Conservation (phyloP, 768 basidiomycete genomes). For the Multifurca ochricompacta region DNA sequence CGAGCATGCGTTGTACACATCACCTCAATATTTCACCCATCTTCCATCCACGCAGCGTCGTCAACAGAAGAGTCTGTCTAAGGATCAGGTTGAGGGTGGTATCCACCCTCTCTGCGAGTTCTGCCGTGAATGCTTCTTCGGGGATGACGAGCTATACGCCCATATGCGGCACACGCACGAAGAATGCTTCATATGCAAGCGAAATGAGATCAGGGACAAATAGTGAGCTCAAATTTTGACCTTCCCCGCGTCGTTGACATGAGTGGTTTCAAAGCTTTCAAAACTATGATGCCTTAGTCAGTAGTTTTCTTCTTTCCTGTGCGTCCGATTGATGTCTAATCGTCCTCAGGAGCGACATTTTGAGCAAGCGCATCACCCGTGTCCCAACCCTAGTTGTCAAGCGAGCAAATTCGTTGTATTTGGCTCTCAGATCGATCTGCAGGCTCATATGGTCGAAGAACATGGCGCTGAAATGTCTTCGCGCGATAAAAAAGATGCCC, state of each 20-base stretch:
- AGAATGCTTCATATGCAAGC: conserved; percentile 93
- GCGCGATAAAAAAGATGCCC: conserved; percentile 58
- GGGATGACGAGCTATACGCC: conserved; percentile 86
- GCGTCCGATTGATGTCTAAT: neutral
- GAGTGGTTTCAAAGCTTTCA: conserved; percentile 48
- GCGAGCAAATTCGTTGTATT: conserved; percentile 95
- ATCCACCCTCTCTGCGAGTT: conserved; percentile 79
- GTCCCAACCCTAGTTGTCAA: conserved; percentile 63
- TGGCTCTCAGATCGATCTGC: conserved; percentile 74
- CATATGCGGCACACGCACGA: conserved; percentile 94
- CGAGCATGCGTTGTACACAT: conserved; percentile 81
- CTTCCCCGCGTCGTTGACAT: neutral
- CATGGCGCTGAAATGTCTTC: conserved; percentile 71
- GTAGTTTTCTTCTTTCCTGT: conserved; percentile 7
- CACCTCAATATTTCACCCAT: conserved; percentile 56
- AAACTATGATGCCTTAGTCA: conserved; percentile 68
- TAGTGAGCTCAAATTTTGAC: conserved; percentile 49
- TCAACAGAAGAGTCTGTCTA: conserved; percentile 32
- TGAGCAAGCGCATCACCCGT: conserved; percentile 68
- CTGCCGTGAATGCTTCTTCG: conserved; percentile 87
- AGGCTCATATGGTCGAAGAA: conserved; percentile 84
- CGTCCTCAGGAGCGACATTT: conserved; percentile 62
- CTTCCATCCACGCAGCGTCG: conserved; percentile 60
- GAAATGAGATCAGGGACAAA: conserved; percentile 68
- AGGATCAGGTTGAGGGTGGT: conserved; percentile 61